Base-by-base conservation (phyloP, 208 protist species). In the Leishmania mexicana region DNA sequence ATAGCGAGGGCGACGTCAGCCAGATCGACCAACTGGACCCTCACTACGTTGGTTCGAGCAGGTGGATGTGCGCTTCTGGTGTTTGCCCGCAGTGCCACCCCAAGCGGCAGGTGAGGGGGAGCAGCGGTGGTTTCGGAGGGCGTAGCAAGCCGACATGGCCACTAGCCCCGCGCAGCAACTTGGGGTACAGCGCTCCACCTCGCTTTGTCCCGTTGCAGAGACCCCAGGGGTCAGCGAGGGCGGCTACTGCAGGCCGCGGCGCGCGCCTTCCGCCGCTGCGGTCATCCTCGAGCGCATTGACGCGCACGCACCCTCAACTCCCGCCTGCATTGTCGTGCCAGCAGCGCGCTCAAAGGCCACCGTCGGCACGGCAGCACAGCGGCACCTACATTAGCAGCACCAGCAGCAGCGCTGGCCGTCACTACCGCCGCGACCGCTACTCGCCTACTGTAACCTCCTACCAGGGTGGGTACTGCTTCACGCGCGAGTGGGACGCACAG, bases 61-160 rank as follows among this genome's bases (percentile, higher is more conserved):
- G 82, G 53, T 85, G 82, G 82, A 82, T 85, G 82, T 85, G 82
- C 57, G 82, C 78, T 35, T 28, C 80, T 49, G 82, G 82, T 7
- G 53, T 85, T 10, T 85, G 82, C 45, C 78, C 82, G 65, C 38
- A 64, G 71, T 85, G 82, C 38, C 82, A 85, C 47, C 82, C 82
- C 45, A 65, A 35, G 38, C 71, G 77, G 42, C 35, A 40, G 38
- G 47, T 21, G 19, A 71, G 38, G 62, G 47, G 21, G 31, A 70
- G 42, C 53, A 38, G 54, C 64, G 19, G 73, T 28, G 31, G 51
- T 45, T 15, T 42, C 5, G 31, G n/a, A 62, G 35, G 40, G 45
- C 49, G 40, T 6, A 31, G 38, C 35, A n/a, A 67, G 73, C 4
- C 19, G 6, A 78, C 45, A 35, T 85, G 81, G 81, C 81, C 81